Evolutionary conservation across 2,329 filamentous ascomycete species (phyloP).

Genomic region (Pseudocercospora macadamiae): DNA sequence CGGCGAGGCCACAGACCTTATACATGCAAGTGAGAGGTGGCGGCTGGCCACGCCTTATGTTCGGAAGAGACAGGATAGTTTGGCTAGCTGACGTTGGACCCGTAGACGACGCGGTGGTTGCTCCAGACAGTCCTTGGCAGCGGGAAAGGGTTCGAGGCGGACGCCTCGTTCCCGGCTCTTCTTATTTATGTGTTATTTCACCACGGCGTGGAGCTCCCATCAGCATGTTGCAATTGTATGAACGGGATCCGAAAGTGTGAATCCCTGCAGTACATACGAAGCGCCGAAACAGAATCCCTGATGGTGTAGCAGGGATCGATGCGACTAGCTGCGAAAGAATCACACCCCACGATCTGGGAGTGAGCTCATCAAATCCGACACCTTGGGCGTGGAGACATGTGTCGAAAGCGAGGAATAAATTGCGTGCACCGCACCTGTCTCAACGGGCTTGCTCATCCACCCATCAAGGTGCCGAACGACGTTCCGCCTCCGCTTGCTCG

Average conservation of each 20-base stretch:
- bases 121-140: neutral
- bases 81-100: constrained; percentile 1
- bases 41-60: constrained; percentile 8
- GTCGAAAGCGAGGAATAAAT: neutral
- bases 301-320: neutral
- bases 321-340: neutral
- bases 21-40: neutral
- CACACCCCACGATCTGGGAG: neutral
- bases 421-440: neutral
- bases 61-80: neutral
- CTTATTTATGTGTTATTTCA: neutral
- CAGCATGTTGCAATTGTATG: neutral
- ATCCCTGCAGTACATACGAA: constrained; percentile 5
- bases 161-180: constrained; percentile 2
- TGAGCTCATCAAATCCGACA: constrained; percentile 1
- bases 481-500: neutral
- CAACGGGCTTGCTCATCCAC: neutral
- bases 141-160: neutral
- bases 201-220: neutral
- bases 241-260: constrained; percentile 2
- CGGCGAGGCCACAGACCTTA: neutral
- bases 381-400: neutral
- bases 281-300: constrained; percentile 1
- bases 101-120: neutral
- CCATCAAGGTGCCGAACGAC: neutral